Evolutionary conservation across 352 stramenopile species (phyloP).

Genomic region (Globisporangium nunn): DNA sequence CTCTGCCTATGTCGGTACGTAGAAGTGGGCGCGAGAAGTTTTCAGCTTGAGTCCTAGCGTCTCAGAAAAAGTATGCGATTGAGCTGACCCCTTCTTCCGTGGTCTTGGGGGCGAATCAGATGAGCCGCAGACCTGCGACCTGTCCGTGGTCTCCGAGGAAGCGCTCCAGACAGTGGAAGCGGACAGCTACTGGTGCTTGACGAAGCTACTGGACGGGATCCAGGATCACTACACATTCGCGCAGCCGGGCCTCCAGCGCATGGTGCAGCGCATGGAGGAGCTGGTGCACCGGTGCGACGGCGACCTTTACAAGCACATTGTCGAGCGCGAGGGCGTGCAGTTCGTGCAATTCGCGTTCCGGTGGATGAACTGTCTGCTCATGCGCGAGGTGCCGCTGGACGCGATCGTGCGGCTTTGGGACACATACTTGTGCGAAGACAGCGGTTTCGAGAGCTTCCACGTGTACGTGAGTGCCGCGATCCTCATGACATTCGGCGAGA

Average conservation of each 20-base stretch:
- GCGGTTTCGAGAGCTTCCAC: slow-evolving; percentile 99
- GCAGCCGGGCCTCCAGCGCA: slow-evolving; percentile 97
- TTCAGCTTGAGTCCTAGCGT: too few species aligned
- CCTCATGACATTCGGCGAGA: slow-evolving; percentile 95
- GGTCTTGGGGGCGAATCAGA: slow-evolving; percentile 21
- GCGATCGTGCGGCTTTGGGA: slow-evolving; percentile 98
- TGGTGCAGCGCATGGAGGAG: slow-evolving; percentile 97
- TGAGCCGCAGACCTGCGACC: slow-evolving; percentile 67
- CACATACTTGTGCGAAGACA: slow-evolving; percentile 98
- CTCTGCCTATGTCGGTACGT: slow-evolving; percentile 64
- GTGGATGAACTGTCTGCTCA: slow-evolving; percentile 99
- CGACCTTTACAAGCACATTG: slow-evolving; percentile 92
- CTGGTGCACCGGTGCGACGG: slow-evolving; percentile 95
- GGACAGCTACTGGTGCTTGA: slow-evolving; percentile 99
- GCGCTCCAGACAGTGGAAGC: slow-evolving; percentile 90
- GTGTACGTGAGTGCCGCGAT: slow-evolving; percentile 99
- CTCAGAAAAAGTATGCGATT: too few species aligned
- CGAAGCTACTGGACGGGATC: slow-evolving; percentile 97
- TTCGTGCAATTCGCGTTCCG: slow-evolving; percentile 99
- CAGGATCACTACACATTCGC: slow-evolving; percentile 99
- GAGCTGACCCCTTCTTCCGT: not conserved
- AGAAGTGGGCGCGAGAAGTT: too few species aligned
- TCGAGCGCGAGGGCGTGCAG: slow-evolving; percentile 91
- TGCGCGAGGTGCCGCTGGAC: slow-evolving; percentile 94
- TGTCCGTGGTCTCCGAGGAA: slow-evolving; percentile 55